These are phyloP conservation scores for Ephemerocybe angulata DNA, from an alignment of 768 basidiomycete genomes.

Conservation along the genomic window DNA sequence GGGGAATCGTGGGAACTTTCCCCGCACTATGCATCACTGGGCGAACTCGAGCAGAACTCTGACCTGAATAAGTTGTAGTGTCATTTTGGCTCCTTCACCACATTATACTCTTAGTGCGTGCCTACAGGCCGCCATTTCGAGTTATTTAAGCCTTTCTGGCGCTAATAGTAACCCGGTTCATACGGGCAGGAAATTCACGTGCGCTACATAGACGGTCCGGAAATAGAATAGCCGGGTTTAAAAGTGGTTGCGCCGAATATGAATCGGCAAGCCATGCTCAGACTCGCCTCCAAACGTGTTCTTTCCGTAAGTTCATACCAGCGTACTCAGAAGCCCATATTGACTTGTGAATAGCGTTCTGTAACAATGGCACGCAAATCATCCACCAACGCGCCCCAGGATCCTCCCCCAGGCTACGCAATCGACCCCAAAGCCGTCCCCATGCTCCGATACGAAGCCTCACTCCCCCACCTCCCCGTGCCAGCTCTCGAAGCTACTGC, in stretches of 20 bases:
- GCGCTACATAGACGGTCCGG: too few relatives aligned
- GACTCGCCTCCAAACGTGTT: slow-evolving; percentile 21
- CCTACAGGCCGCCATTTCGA: too few relatives aligned
- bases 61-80: too few relatives aligned
- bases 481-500: slow-evolving; percentile 81
- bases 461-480: slow-evolving; percentile 76
- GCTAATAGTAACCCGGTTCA: too few relatives aligned
- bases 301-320: slow-evolving; percentile 12
- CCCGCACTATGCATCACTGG: too few relatives aligned
- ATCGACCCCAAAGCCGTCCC: slow-evolving; percentile 56
- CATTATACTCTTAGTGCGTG: too few relatives aligned
- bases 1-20: too few relatives aligned
- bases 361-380: slow-evolving; percentile 10
- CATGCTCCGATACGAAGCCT: slow-evolving; percentile 73
- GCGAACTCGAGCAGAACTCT: too few relatives aligned
- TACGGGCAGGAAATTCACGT: too few relatives aligned
- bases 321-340: not conserved
- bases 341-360: not conserved
- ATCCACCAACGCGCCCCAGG: slow-evolving; percentile 20
- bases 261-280: slow-evolving; percentile 15
- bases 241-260: not conserved
- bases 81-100: too few relatives aligned
- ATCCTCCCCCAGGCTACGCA: slow-evolving; percentile 27
- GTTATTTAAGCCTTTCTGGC: too few relatives aligned
- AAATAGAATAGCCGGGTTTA: too few relatives aligned